Conservation (phyloP, 768 basidiomycete species). For the Russula lepida region DNA sequence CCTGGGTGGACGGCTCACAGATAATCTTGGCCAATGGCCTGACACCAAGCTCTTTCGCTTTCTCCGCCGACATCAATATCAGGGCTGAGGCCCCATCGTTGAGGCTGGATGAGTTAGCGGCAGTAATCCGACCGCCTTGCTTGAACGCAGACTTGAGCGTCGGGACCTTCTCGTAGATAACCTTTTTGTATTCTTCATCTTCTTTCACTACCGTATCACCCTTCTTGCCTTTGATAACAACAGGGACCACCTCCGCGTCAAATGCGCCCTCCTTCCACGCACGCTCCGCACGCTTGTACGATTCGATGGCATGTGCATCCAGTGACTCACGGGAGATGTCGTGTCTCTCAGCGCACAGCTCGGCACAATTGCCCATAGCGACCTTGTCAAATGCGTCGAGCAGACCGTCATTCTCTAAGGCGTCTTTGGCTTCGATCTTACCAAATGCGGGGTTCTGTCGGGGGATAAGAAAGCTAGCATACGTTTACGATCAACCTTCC, state of each 20-base stretch:
- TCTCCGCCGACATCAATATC: conserved; percentile 89
- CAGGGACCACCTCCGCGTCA: conserved; percentile 79
- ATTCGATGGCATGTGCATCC: conserved; percentile 89
- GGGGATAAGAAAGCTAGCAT: conserved; percentile 67
- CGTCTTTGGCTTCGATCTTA: conserved; percentile 80
- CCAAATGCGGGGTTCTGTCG: conserved; percentile 81
- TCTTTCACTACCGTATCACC: conserved; percentile 83
- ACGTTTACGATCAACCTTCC: conserved; percentile 2
- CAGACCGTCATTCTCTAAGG: conserved; percentile 87
- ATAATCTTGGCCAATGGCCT: conserved; percentile 92
- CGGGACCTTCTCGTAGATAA: conserved; percentile 91
- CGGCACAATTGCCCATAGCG: conserved; percentile 97
- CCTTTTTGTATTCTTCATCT: conserved; percentile 97
- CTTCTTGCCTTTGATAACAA: conserved; percentile 90
- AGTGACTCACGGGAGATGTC: conserved; percentile 78
- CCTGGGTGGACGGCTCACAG: conserved; percentile 47
- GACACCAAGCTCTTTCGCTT: conserved; percentile 83
- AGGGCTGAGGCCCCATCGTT: conserved; percentile 96
- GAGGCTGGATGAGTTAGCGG: conserved; percentile 91
- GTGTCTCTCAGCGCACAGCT: conserved; percentile 74
- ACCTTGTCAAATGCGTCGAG: conserved; percentile 98
- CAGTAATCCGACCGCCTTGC: conserved; percentile 82
- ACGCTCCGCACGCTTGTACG: conserved; percentile 85
- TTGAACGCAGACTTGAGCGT: conserved; percentile 84
- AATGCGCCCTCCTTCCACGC: conserved; percentile 87